Conservation (phyloP, 306 rosid genomes). For the Glycine tomentella region DNA sequence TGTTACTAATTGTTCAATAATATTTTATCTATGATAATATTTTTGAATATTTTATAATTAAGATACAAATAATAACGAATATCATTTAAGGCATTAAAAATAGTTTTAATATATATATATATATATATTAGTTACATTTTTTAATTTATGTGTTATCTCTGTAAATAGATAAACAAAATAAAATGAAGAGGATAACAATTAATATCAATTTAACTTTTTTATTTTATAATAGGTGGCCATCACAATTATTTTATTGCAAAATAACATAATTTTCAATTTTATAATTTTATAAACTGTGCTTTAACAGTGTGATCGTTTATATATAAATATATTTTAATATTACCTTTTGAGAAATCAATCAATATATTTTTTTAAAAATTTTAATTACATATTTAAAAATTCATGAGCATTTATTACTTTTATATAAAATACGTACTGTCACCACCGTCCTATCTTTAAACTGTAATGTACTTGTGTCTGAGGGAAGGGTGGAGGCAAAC, state of each 20-base stretch:
- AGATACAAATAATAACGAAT: background rate
- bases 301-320: background rate
- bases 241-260: background rate
- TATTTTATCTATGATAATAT: too few relatives aligned
- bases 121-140: too few relatives aligned
- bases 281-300: background rate
- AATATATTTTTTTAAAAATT: background rate
- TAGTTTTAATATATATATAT: too few relatives aligned
- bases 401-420: background rate
- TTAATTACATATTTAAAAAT: background rate
- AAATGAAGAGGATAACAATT: background rate
- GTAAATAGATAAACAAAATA: too few relatives aligned
- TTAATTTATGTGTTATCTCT: too few relatives aligned
- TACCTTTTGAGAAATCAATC: background rate
- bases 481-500: conserved; percentile 40
- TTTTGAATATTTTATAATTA: too few relatives aligned
- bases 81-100: background rate
- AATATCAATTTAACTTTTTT: background rate
- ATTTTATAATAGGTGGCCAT: background rate
- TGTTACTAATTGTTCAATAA: too few relatives aligned
- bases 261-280: background rate
- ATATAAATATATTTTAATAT: background rate
- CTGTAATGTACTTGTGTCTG: conserved; percentile 36
- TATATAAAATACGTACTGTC: conserved; percentile 4
- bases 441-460: conserved; percentile 29